These are phyloP conservation scores for Penicillium maclennaniae DNA, from an alignment of 495 filamentous ascomycete genomes.

Conservation along the genomic window DNA sequence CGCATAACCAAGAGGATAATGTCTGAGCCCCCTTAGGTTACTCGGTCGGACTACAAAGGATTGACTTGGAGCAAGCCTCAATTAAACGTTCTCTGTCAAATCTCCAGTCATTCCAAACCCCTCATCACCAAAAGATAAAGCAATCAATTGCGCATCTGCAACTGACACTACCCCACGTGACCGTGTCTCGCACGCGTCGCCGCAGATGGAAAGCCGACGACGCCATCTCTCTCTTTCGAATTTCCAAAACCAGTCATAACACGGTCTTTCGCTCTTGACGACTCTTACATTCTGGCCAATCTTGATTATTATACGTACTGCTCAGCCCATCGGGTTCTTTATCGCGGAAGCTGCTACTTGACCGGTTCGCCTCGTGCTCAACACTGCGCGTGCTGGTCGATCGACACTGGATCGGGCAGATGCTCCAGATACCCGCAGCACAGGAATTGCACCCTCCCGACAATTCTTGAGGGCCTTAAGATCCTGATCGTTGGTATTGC, in stretches of 20 bases:
- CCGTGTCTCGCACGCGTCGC: conserved; percentile 38
- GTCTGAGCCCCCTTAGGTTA: too few relatives aligned
- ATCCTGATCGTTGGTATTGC: conserved; percentile 15
- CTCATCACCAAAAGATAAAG: neutral
- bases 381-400: conserved; percentile 28
- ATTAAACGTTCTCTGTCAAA: neutral
- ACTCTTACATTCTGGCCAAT: conserved; percentile 1
- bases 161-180: conserved; percentile 31
- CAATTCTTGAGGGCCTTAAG: conserved; percentile 12
- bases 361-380: conserved; percentile 25
- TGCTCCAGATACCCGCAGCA: conserved; percentile 12
- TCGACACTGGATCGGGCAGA: conserved; percentile 27
- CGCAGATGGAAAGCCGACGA: conserved; percentile 18
- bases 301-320: neutral
- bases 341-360: conserved; percentile 6
- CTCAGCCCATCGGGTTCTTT: neutral
- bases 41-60: too few relatives aligned
- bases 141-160: conserved; percentile 1
- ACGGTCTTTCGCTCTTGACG: conserved; percentile 7
- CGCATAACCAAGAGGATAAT: too few relatives aligned
- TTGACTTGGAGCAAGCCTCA: neutral
- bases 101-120: neutral
- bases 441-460: conserved; percentile 9
- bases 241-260: conserved; percentile 1
- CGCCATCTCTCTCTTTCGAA: conserved; percentile 5